Evolutionary conservation across 2,329 filamentous ascomycete species (phyloP).

Genomic region (Colletotrichum musae): DNA sequence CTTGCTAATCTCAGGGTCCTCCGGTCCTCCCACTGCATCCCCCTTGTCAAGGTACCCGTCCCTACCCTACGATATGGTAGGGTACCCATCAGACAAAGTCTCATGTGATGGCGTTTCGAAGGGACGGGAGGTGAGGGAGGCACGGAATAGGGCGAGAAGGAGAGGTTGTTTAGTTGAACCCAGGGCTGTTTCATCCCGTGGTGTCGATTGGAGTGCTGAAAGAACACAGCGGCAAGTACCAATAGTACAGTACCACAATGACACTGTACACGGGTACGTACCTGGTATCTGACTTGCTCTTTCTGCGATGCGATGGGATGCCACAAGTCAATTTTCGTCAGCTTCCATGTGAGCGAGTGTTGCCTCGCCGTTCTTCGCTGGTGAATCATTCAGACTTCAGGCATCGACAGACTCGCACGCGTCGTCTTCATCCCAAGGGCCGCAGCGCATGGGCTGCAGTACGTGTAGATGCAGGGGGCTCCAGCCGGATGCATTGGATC

Average conservation of each 20-base stretch:
- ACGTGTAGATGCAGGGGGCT: conserved; percentile 23
- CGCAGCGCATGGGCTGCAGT: not conserved
- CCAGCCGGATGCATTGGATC: conserved; percentile 30
- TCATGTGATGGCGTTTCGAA: conserved; percentile 20
- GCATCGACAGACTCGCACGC: conserved; percentile 21
- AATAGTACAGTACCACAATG: no score
- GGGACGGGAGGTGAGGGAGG: conserved; percentile 8
- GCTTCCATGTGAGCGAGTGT: not conserved
- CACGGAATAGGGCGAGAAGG: conserved; percentile 1
- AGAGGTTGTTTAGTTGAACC: conserved; percentile 31
- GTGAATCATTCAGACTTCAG: conserved; percentile 22
- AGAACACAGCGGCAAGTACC: no score
- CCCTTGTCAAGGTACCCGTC: conserved; percentile 24
- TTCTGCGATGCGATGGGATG: no score
- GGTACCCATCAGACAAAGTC: not conserved
- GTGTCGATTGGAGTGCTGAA: conserved; percentile 19
- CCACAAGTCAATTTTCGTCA: not conserved
- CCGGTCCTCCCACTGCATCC: not conserved
- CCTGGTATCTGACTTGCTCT: no score
- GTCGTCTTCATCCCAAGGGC: conserved; percentile 31
- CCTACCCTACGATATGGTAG: conserved; percentile 5
- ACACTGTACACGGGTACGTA: no score
- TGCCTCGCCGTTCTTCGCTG: conserved; percentile 2
- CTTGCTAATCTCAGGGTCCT: conserved; percentile 32
- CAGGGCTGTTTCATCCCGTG: conserved; percentile 29